Percentiles rank a stretch among this genome's conserved stretches.
phyloP scores from a whole-genome alignment of 208 protist species.

The Acanthamoeba lugdunensis region DNA sequence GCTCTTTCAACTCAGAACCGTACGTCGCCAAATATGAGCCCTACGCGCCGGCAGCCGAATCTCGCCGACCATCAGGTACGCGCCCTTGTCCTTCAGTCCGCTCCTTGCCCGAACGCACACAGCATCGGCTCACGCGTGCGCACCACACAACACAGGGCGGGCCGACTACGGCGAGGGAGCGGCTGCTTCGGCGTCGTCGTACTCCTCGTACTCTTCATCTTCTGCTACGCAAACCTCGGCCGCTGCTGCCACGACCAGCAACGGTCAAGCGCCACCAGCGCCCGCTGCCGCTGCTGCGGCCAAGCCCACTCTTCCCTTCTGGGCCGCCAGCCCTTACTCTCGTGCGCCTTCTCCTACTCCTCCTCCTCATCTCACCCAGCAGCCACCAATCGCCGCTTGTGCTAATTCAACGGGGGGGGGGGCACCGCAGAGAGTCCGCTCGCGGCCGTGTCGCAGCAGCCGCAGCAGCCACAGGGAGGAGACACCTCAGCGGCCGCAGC shows the following conservation, averaged over 20 bases:
- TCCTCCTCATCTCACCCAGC: background rate
- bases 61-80: background rate
- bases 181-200: too few species aligned
- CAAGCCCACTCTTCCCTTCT: background rate
- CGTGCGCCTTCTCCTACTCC: background rate
- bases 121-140: too few species aligned
- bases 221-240: background rate
- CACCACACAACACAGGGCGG: too few species aligned
- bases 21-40: background rate
- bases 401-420: background rate
- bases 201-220: too few species aligned
- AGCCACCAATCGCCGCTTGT: background rate
- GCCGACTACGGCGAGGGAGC: background rate
- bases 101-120: background rate
- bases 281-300: background rate
- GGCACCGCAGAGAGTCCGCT: background rate
- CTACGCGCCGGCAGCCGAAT: background rate
- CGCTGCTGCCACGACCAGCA: background rate
- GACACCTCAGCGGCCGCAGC: background rate
- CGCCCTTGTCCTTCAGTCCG: background rate
- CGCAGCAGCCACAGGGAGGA: background rate
- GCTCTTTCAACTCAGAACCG: background rate
- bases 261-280: background rate
- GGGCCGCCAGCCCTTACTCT: slow-evolving; percentile 9
- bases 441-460: background rate